A percentile compares a stretch with the other conserved stretches of the same genome.
These are phyloP conservation scores for Aspergillus pseudoviridinutans DNA, from an alignment of 2,329 filamentous ascomycete genomes.

Conservation along the genomic window DNA sequence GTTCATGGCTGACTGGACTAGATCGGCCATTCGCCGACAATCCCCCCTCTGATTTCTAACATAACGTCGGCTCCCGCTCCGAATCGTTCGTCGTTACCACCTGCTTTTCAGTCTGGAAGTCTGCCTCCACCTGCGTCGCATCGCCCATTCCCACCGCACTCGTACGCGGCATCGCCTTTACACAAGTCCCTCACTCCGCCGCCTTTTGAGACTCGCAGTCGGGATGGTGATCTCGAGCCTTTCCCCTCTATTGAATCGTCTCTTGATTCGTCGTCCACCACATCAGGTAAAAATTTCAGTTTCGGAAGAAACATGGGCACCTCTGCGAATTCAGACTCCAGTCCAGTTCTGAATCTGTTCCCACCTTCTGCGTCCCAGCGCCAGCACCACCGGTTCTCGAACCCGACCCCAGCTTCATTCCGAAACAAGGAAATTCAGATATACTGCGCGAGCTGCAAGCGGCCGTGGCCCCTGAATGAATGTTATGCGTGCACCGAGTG, in stretches of 20 bases:
- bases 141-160: slow-evolving; percentile 42
- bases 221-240: slow-evolving; percentile 63
- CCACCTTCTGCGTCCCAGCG: slow-evolving; percentile 32
- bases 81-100: slow-evolving; percentile 60
- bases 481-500: slow-evolving; percentile 95
- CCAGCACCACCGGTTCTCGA: slow-evolving; percentile 40
- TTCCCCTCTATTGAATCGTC: slow-evolving; percentile 87
- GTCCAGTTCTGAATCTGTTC: slow-evolving; percentile 47
- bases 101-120: slow-evolving; percentile 50
- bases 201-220: slow-evolving; percentile 53
- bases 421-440: slow-evolving; percentile 65
- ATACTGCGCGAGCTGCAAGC: slow-evolving; percentile 84
- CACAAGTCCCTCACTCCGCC: slow-evolving; percentile 89
- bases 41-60: slow-evolving; percentile 36
- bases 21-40: slow-evolving; percentile 39
- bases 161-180: slow-evolving; percentile 82
- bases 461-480: slow-evolving; percentile 70
- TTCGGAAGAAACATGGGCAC: slow-evolving; percentile 60
- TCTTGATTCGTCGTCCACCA: slow-evolving; percentile 51
- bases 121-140: slow-evolving; percentile 38
- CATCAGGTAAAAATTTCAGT: slow-evolving; percentile 64
- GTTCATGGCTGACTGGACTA: slow-evolving; percentile 45
- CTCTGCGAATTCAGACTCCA: slow-evolving; percentile 66
- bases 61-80: slow-evolving; percentile 42
- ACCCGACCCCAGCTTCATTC: slow-evolving; percentile 52